These are phyloP conservation scores for Aquanectria penicillioides DNA, from an alignment of 2,329 filamentous ascomycete genomes.

Conservation along the genomic window DNA sequence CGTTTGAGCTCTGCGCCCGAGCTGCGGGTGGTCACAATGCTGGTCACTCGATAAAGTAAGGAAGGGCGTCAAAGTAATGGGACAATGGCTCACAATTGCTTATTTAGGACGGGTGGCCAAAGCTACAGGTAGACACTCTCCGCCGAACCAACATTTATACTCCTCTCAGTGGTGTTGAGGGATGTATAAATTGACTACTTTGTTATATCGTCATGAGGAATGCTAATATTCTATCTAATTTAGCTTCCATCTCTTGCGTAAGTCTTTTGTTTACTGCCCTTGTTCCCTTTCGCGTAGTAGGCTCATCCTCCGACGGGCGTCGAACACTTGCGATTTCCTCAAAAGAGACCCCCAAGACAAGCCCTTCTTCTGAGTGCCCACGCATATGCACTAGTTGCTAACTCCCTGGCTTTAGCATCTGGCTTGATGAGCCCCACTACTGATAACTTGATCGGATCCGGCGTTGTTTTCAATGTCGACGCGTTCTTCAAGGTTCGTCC, in stretches of 20 bases:
- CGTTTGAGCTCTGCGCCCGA: background rate
- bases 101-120: background rate
- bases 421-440: background rate
- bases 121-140: background rate
- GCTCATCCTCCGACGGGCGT: no score
- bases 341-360: no score
- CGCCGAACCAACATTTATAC: no score
- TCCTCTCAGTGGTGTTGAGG: no score
- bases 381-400: background rate
- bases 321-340: no score
- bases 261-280: background rate
- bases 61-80: background rate
- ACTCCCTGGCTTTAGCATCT: background rate
- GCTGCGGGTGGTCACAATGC: background rate
- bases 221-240: background rate
- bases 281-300: no score
- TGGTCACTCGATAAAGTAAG: background rate
- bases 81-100: background rate
- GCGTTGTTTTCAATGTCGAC: background rate
- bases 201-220: background rate
- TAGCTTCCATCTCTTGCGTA: background rate
- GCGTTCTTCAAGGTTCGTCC: background rate
- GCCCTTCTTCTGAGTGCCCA: background rate
- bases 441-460: background rate
- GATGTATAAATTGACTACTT: no score